Percentiles rank a stretch among this genome's conserved stretches.
Evolutionary conservation across 2,329 filamentous ascomycete genomes (phyloP).

Genomic region (Colletotrichum acutatum): DNA sequence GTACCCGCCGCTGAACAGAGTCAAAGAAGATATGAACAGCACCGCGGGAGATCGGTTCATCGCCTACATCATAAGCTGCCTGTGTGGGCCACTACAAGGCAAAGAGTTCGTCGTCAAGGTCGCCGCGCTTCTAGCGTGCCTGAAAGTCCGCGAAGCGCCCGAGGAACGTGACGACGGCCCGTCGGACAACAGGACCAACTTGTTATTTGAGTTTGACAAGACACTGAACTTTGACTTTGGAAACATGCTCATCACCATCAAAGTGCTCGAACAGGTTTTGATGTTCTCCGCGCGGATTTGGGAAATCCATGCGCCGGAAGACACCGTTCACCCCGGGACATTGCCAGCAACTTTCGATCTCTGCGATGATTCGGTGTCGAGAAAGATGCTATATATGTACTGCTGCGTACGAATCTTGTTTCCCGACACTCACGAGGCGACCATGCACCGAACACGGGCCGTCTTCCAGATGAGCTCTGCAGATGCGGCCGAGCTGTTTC

Average conservation of each 20-base stretch:
- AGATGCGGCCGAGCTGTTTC: background rate
- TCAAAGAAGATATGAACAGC: conserved; percentile 6
- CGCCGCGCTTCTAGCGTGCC: background rate
- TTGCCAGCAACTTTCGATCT: background rate
- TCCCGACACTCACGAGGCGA: background rate
- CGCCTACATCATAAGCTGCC: conserved; percentile 1
- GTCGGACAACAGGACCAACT: background rate
- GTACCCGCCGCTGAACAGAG: conserved; percentile 5
- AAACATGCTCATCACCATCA: background rate
- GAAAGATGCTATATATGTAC: conserved; percentile 2
- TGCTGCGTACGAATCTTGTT: background rate
- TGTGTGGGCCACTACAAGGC: background rate
- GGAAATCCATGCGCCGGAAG: conserved; percentile 2
- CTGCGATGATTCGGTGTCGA: background rate
- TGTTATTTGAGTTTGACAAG: conserved; percentile 9
- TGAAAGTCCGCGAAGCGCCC: background rate
- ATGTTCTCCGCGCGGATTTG: background rate
- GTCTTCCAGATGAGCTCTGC: background rate
- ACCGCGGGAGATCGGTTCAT: background rate
- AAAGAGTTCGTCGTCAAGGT: conserved; percentile 10
- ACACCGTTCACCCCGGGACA: background rate
- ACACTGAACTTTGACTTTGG: background rate
- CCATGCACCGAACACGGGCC: background rate
- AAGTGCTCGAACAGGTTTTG: conserved; percentile 8
- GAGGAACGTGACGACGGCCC: background rate